Evolutionary conservation across 192 early-diverging fungal species (phyloP).

Genomic region (Podila verticillata): DNA sequence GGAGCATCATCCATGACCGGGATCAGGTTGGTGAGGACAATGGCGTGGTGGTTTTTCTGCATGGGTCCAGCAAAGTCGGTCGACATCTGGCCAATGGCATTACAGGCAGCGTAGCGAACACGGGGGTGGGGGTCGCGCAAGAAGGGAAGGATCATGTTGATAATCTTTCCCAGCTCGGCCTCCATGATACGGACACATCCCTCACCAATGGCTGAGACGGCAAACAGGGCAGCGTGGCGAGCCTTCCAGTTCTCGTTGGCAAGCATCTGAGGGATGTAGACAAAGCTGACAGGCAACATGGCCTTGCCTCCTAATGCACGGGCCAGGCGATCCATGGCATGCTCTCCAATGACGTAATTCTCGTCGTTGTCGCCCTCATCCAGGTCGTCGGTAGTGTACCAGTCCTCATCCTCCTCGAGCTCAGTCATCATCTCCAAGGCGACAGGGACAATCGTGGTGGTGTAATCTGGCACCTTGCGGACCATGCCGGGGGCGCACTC

Average conservation of each 20-base stretch:
- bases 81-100: constrained; percentile 96
- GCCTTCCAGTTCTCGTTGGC: constrained; percentile 83
- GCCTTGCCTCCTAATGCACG: constrained; percentile 85
- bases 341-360: constrained; percentile 88
- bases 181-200: constrained; percentile 95
- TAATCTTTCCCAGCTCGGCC: constrained; percentile 82
- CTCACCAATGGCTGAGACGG: constrained; percentile 95
- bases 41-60: constrained; percentile 77
- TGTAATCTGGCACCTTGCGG: constrained; percentile 87
- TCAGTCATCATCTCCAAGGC: constrained; percentile 94
- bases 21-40: constrained; percentile 78
- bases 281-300: constrained; percentile 88
- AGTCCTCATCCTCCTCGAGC: constrained; percentile 86
- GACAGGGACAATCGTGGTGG: constrained; percentile 80
- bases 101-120: constrained; percentile 96
- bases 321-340: constrained; percentile 93
- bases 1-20: constrained; percentile 80
- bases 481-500: constrained; percentile 89
- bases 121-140: constrained; percentile 90
- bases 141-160: constrained; percentile 80
- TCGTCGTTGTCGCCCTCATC: constrained; percentile 91
- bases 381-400: constrained; percentile 87
- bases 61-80: constrained; percentile 90
- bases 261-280: constrained; percentile 89
- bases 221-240: constrained; percentile 94